phyloP scores from a whole-genome alignment of 2,329 filamentous ascomycete species.

The Hypocrella siamensis region DNA sequence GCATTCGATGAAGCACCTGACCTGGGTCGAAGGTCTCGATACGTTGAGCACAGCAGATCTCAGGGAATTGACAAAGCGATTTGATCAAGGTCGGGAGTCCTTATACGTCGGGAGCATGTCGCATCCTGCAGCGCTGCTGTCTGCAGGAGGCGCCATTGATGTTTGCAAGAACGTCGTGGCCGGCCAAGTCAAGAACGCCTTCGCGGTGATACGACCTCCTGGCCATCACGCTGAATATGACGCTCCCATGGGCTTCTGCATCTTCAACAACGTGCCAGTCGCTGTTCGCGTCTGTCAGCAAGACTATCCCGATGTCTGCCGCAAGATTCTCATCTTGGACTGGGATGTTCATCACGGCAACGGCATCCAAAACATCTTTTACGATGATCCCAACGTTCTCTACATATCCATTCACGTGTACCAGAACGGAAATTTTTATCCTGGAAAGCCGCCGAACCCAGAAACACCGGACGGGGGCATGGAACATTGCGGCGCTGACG shows the following conservation, averaged over 20 bases:
- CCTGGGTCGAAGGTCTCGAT: conserved; percentile 53
- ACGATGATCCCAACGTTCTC: conserved; percentile 82
- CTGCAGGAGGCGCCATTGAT: conserved; percentile 87
- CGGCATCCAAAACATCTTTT: conserved; percentile 92
- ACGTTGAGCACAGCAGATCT: conserved; percentile 46
- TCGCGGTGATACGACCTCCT: conserved; percentile 87
- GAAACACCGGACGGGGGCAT: conserved; percentile 44
- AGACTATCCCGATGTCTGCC: conserved; percentile 63
- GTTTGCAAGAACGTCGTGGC: conserved; percentile 82
- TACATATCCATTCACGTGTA: conserved; percentile 95
- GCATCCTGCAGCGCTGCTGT: conserved; percentile 65
- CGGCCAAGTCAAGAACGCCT: conserved; percentile 78
- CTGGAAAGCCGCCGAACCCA: conserved; percentile 43
- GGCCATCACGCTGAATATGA: conserved; percentile 89
- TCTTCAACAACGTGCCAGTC: conserved; percentile 96
- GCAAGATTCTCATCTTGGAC: conserved; percentile 84
- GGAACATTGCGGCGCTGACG: conserved; percentile 39
- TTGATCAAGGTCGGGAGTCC: conserved; percentile 54
- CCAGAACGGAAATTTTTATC: conserved; percentile 72
- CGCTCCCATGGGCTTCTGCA: conserved; percentile 81
- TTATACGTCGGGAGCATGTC: conserved; percentile 75
- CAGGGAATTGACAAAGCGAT: conserved; percentile 43
- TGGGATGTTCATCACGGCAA: conserved; percentile 81
- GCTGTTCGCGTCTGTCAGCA: conserved; percentile 77
- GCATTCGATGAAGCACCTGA: conserved; percentile 62